phyloP scores from a whole-genome alignment of 352 stramenopile species.

The Phytophthora tentaculata region DNA sequence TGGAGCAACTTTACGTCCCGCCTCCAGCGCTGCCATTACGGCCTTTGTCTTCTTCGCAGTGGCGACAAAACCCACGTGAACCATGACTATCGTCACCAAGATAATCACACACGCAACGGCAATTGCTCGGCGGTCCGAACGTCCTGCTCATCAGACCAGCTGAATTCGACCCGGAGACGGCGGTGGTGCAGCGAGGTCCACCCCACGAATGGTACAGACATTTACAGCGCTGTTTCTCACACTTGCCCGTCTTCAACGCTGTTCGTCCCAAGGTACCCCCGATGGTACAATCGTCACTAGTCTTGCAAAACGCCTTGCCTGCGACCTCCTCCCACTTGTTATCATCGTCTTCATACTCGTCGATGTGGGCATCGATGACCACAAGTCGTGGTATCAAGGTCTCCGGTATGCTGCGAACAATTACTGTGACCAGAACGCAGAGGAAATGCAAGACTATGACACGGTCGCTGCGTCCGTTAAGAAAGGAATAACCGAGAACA shows the following conservation, averaged over 20 bases:
- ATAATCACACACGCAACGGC: constrained; percentile 25
- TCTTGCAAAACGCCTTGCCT: constrained; percentile 48
- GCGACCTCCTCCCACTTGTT: constrained; percentile 49
- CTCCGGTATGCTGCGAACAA: constrained; percentile 62
- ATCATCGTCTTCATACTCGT: constrained; percentile 34
- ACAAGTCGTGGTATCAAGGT: constrained; percentile 67
- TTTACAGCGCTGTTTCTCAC: constrained; percentile 49
- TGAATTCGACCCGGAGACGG: constrained; percentile 19
- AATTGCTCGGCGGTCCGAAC: constrained; percentile 51
- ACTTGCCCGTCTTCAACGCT: constrained; percentile 52
- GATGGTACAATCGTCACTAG: constrained; percentile 62
- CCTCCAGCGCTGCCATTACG: constrained; percentile 23
- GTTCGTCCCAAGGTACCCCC: constrained; percentile 38
- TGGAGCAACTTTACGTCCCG: constrained; percentile 15
- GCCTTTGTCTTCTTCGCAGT: constrained; percentile 7
- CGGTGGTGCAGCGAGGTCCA: constrained; percentile 62
- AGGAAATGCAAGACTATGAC: constrained; percentile 36
- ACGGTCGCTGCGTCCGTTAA: constrained; percentile 35
- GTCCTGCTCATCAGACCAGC: constrained; percentile 30
- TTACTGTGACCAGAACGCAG: constrained; percentile 35
- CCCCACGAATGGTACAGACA: constrained; percentile 55
- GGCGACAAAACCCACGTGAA: background rate
- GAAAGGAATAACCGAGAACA: constrained; percentile 50
- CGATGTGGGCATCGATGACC: constrained; percentile 4
- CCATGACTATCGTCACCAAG: background rate